phyloP scores from a whole-genome alignment of 345 rosid genomes.

The Sisymbrium irio region DNA sequence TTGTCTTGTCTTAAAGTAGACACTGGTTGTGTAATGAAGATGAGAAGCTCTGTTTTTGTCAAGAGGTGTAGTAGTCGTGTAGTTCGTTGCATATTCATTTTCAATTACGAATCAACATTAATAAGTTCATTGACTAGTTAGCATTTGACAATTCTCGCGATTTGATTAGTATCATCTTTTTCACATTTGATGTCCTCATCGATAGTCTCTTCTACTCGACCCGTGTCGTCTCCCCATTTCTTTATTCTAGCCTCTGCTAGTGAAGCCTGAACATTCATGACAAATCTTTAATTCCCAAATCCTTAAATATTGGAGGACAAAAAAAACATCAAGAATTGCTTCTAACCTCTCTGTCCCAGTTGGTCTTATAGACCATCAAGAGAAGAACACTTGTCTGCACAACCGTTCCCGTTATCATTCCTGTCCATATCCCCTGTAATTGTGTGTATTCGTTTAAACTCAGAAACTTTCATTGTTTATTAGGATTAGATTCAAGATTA shows the following conservation, averaged over 20 bases:
- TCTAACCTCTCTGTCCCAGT: constrained; percentile 55
- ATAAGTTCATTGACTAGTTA: neutral
- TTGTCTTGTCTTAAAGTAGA: no score
- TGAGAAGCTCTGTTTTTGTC: neutral
- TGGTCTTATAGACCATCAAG: constrained; percentile 43
- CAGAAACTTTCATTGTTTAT: neutral
- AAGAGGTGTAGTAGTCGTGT: neutral
- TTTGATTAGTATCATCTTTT: neutral
- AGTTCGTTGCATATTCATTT: neutral
- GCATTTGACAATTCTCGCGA: neutral
- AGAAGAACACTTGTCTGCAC: constrained; percentile 40
- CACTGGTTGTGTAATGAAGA: no score
- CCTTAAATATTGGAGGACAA: neutral
- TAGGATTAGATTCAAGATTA: neutral
- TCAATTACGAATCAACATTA: neutral
- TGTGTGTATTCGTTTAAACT: no score
- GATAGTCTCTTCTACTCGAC: neutral
- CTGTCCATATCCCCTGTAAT: constrained; percentile 53
- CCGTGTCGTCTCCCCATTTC: constrained; percentile 48
- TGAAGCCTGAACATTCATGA: constrained; percentile 48
- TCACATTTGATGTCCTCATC: neutral
- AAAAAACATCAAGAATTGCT: neutral
- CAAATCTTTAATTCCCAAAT: neutral
- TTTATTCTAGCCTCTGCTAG: constrained; percentile 49
- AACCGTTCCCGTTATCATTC: constrained; percentile 50